These are phyloP conservation scores for Cytospora piceicola DNA, from an alignment of 2,329 filamentous ascomycete species.

Conservation along the genomic window DNA sequence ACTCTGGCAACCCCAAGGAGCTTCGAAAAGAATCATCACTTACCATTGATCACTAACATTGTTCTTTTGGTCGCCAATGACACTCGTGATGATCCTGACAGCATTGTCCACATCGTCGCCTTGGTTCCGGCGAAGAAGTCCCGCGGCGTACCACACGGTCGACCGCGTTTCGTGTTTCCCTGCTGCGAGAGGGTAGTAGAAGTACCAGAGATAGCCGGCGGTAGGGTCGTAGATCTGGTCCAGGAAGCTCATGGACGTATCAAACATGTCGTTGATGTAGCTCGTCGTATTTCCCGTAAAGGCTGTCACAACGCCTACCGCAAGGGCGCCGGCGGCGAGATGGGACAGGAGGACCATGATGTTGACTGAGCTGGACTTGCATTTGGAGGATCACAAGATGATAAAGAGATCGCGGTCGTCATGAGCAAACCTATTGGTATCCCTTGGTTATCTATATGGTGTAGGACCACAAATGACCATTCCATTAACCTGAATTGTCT, in stretches of 20 bases:
- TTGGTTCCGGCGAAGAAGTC: slow-evolving; percentile 59
- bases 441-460: not conserved
- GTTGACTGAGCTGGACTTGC: slow-evolving; percentile 4
- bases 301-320: slow-evolving; percentile 14
- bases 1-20: too few relatives aligned
- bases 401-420: not conserved
- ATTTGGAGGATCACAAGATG: not conserved
- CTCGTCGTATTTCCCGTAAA: slow-evolving; percentile 18
- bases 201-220: slow-evolving; percentile 58
- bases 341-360: slow-evolving; percentile 23
- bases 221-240: slow-evolving; percentile 58
- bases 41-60: slow-evolving; percentile 59
- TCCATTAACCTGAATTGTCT: not conserved
- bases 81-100: slow-evolving; percentile 56
- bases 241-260: slow-evolving; percentile 58
- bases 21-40: slow-evolving; percentile 27
- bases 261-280: slow-evolving; percentile 40
- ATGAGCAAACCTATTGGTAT: not conserved
- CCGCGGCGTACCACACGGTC: slow-evolving; percentile 63
- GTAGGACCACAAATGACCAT: not conserved
- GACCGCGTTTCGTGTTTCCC: slow-evolving; percentile 62
- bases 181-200: slow-evolving; percentile 49
- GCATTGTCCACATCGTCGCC: slow-evolving; percentile 54
- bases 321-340: slow-evolving; percentile 19
- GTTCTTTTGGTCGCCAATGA: slow-evolving; percentile 58